These are phyloP conservation scores for Byssothecium circinans DNA, from an alignment of 2,329 filamentous ascomycete genomes.

Conservation along the genomic window DNA sequence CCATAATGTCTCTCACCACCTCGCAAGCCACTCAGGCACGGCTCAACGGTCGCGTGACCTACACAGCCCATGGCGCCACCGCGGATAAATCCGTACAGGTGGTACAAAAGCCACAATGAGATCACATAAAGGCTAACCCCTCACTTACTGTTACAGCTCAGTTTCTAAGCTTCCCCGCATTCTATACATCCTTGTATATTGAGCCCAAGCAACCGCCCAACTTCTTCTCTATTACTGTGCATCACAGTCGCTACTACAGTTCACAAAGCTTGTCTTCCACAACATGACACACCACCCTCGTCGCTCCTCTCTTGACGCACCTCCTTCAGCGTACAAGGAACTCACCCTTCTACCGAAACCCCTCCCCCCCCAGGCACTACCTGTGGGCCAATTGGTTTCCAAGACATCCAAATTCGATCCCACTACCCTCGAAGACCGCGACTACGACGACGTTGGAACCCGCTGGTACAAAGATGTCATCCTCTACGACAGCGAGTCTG, in stretches of 20 bases:
- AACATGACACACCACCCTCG: constrained; percentile 20
- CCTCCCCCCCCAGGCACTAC: constrained; percentile 26
- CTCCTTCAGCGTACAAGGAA: constrained; percentile 36
- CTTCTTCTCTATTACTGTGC: neutral
- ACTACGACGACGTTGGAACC: constrained; percentile 40
- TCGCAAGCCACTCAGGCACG: neutral
- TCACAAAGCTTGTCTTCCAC: neutral
- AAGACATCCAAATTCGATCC: constrained; percentile 31
- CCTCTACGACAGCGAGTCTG: constrained; percentile 26
- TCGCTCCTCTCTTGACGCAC: constrained; percentile 29
- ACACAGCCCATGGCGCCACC: neutral
- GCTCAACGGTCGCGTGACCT: neutral
- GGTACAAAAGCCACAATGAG: constrained; percentile 30
- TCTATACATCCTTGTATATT: neutral
- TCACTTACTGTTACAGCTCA: constrained; percentile 29
- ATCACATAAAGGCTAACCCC: constrained; percentile 42
- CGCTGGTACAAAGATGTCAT: constrained; percentile 44
- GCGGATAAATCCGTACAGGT: constrained; percentile 16
- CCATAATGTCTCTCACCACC: neutral
- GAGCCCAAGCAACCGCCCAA: neutral
- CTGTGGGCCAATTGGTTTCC: constrained; percentile 38
- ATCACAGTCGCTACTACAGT: neutral
- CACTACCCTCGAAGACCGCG: constrained; percentile 32
- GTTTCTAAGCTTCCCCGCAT: constrained; percentile 4
- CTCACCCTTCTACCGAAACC: constrained; percentile 35